phyloP scores from a whole-genome alignment of 2,329 filamentous ascomycete species.

The Colletotrichum tanaceti region DNA sequence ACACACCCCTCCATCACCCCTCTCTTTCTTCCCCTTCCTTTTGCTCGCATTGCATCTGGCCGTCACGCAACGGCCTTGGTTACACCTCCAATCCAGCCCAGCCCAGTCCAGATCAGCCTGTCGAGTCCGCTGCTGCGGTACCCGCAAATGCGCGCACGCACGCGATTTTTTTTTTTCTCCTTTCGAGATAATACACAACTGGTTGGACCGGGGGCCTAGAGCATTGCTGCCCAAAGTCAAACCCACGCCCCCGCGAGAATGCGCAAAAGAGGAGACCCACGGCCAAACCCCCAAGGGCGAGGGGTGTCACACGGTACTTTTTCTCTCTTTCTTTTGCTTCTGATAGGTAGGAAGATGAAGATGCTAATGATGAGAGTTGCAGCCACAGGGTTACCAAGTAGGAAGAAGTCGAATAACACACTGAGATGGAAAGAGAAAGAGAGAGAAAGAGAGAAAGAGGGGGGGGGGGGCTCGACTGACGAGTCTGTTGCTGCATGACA shows the following conservation, averaged over 20 bases:
- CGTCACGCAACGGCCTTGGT: slow-evolving; percentile 5
- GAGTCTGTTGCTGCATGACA: slow-evolving; percentile 35
- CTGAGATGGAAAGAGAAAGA: too few species aligned
- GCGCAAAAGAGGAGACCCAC: slow-evolving; percentile 31
- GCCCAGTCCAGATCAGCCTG: slow-evolving; percentile 24
- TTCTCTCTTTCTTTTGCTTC: slow-evolving; percentile 31
- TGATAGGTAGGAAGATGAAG: slow-evolving; percentile 37
- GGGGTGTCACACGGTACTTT: slow-evolving; percentile 19
- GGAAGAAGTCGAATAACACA: too few species aligned
- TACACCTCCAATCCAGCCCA: slow-evolving; percentile 26
- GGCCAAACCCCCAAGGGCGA: slow-evolving; percentile 15
- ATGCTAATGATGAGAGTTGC: background rate
- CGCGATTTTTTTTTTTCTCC: slow-evolving; percentile 3
- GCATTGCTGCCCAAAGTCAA: slow-evolving; percentile 43
- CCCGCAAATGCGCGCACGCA: slow-evolving; percentile 29
- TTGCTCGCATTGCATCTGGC: slow-evolving; percentile 10
- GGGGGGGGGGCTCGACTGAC: slow-evolving; percentile 19
- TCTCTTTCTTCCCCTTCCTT: slow-evolving; percentile 12
- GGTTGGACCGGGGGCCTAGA: slow-evolving; percentile 36
- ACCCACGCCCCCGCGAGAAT: slow-evolving; percentile 38
- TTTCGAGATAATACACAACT: slow-evolving; percentile 2
- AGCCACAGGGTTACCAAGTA: background rate
- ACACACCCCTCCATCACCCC: slow-evolving; percentile 13
- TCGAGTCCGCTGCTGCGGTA: slow-evolving; percentile 17
- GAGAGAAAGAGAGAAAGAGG: too few species aligned